phyloP scores from a whole-genome alignment of 2,329 filamentous ascomycete genomes.

The Myotisia sp. region DNA sequence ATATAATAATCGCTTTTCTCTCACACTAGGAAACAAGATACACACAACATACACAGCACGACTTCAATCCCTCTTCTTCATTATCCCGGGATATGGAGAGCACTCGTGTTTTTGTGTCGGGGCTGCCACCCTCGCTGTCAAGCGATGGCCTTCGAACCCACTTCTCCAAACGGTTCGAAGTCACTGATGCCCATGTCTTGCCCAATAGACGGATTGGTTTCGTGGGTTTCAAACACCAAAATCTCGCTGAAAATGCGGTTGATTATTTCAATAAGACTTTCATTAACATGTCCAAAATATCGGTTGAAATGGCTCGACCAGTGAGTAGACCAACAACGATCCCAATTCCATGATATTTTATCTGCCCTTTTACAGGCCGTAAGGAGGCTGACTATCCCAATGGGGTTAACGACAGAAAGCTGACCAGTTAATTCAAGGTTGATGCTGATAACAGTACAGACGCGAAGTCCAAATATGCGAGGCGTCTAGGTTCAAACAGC shows the following conservation, averaged over 20 bases:
- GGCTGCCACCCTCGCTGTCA: constrained; percentile 70
- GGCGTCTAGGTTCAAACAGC: constrained; percentile 13
- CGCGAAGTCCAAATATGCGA: constrained; percentile 14
- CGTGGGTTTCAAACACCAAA: constrained; percentile 74
- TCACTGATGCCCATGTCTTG: constrained; percentile 89
- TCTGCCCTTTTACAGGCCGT: neutral
- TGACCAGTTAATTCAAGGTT: constrained; percentile 28
- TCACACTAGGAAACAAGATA: neutral
- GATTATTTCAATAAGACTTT: constrained; percentile 93
- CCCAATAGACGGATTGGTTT: constrained; percentile 84
- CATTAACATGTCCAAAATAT: constrained; percentile 89
- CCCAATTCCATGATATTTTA: neutral
- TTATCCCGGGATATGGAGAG: constrained; percentile 43
- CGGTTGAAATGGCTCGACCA: constrained; percentile 73
- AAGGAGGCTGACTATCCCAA: constrained; percentile 12
- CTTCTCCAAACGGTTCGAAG: constrained; percentile 60
- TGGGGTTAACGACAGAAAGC: constrained; percentile 22
- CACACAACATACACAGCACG: neutral
- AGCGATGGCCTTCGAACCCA: constrained; percentile 80
- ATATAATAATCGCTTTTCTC: constrained; percentile 5
- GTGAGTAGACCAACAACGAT: constrained; percentile 35
- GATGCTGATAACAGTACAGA: constrained; percentile 22
- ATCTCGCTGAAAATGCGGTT: constrained; percentile 68
- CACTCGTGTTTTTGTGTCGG: constrained; percentile 58
- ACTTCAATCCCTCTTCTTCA: constrained; percentile 12